Evolutionary conservation across 2,329 filamentous ascomycete genomes (phyloP), one percentile per base, ranked within the genome.

Genomic region (Dothideomycetes sp.): DNA sequence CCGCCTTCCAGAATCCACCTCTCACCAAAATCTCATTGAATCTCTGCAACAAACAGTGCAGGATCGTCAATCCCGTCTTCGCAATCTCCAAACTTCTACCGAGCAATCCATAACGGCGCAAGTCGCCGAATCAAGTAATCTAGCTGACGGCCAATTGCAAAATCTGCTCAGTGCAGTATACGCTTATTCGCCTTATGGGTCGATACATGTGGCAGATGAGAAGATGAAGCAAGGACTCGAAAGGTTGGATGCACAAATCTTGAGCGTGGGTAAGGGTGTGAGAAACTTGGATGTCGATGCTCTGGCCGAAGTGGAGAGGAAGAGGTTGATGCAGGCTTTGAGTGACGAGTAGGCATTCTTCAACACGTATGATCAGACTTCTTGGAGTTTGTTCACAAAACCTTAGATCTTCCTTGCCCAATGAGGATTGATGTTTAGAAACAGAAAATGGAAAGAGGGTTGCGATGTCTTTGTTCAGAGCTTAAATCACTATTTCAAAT

Each of bases 141-240:
- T 53, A 41, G 60, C 58, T 4, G 60, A 68, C 24, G 31, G 43
- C 9, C 59, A 65, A 22, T 20, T 61, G 32, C 53, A 57, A n/a
- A 55, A 53, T 19, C 51, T 69, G 27, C 38, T 62, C 15, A 48
- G 52, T 13, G 59, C 58, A 4, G 46, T 68, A 20, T 64, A 61
- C 45, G 53, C 54, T n/a, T 56, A 64, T 29, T 52, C 55, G 16
- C 33, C 44, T 10, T 51, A 43, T 27, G 46, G 43, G 1, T 45
- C 29, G 4, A 35, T 53, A 1, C 46, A 45, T 9, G 39, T 57
- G 3, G 47, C 50, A 5, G 53, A 57, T 22, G 37, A 25, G 9
- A 46, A 46, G 7, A 25, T 51, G 7, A 49, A 63, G 20, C 49
- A 47, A 4, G 50, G 53, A 17, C 15, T 68, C 41, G 57, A 58